Conservation (phyloP, 2,329 filamentous ascomycete species). For the Thelonectria rubi region DNA sequence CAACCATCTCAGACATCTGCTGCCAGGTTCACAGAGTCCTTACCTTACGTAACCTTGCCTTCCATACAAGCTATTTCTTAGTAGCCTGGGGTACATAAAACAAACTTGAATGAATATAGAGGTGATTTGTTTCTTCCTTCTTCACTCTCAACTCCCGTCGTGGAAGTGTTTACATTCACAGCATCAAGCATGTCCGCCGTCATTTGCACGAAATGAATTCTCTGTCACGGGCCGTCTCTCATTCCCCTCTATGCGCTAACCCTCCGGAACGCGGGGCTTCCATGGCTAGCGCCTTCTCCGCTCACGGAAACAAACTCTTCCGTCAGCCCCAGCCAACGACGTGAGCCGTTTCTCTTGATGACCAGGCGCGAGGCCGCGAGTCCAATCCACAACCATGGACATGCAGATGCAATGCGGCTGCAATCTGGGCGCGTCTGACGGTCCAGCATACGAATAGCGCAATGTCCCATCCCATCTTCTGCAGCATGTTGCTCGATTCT, state of each 20-base stretch:
- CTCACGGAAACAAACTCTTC: constrained; percentile 36
- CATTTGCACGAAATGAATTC: background rate
- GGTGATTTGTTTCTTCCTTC: no score
- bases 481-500: background rate
- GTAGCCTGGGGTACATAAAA: no score
- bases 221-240: constrained; percentile 1
- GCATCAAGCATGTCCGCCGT: background rate
- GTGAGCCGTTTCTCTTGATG: constrained; percentile 23
- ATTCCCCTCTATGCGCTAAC: constrained; percentile 30
- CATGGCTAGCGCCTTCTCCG: constrained; percentile 37
- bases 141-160: no score
- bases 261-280: constrained; percentile 39
- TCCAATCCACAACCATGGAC: background rate
- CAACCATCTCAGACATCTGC: no score
- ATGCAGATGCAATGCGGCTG: background rate
- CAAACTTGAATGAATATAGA: no score
- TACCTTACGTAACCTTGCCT: no score
- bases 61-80: no score
- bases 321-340: constrained; percentile 31
- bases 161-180: background rate
- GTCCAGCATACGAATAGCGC: background rate
- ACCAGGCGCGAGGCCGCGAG: background rate
- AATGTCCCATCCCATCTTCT: background rate
- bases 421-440: background rate
- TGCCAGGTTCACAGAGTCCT: no score